Conservation (phyloP, 106 monocot species). For the Posidonia australis region DNA sequence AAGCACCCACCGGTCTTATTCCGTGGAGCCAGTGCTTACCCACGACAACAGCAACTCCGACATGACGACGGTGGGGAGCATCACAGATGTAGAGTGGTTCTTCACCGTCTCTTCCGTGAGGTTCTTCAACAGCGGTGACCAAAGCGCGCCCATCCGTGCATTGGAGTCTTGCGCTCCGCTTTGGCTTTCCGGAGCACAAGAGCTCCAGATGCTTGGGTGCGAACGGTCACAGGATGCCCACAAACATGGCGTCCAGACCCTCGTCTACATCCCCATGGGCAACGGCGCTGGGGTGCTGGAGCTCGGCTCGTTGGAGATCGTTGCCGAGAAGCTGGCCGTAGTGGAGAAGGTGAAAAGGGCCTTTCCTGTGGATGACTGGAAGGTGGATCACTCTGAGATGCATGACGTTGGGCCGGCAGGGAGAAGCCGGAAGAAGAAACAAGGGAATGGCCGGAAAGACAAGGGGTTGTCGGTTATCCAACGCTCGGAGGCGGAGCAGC, state of each 20-base stretch:
- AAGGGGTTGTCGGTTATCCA: too few species aligned
- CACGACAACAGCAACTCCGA: neutral
- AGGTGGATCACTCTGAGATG: too few species aligned
- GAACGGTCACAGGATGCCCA: constrained; percentile 14
- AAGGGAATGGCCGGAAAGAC: too few species aligned
- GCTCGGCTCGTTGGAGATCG: constrained; percentile 10
- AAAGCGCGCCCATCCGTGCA: constrained; percentile 25
- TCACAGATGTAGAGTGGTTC: constrained; percentile 55
- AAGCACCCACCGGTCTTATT: neutral
- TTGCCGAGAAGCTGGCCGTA: constrained; percentile 7
- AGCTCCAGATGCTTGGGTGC: constrained; percentile 10
- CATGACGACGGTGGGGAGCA: constrained; percentile 6
- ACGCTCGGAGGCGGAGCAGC: constrained; percentile 80
- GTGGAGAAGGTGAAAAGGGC: constrained; percentile 9
- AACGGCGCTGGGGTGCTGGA: constrained; percentile 12
- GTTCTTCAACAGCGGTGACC: constrained; percentile 23
- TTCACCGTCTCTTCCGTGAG: constrained; percentile 30
- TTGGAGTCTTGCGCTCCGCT: constrained; percentile 14
- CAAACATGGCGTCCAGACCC: constrained; percentile 9
- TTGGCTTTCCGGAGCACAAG: constrained; percentile 14
- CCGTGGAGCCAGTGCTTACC: neutral
- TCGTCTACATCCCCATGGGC: constrained; percentile 15
- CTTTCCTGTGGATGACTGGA: neutral
- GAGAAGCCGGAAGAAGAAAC: too few species aligned
- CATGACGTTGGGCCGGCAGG: too few species aligned